Evolutionary conservation across 23 red algal species (phyloP).

Genomic region (Gracilaria vermiculophylla): DNA sequence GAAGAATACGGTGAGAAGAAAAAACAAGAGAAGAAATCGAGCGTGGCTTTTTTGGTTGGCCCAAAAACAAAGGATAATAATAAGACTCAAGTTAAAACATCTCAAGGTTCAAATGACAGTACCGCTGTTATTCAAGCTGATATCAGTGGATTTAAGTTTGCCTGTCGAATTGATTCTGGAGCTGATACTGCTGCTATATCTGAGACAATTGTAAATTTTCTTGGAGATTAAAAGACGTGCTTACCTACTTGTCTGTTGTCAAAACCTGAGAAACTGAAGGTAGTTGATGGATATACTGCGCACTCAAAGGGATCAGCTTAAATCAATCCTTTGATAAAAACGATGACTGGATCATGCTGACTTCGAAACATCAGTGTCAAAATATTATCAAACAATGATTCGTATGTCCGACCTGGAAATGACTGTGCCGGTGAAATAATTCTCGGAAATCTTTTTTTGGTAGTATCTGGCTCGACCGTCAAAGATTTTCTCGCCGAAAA

Average conservation of each 20-base stretch:
- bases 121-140: not conserved
- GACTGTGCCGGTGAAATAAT: no score
- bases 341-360: slow-evolving; percentile 28
- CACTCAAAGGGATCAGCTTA: not conserved
- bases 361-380: slow-evolving; percentile 35
- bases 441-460: no score
- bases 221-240: not conserved
- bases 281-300: slow-evolving; percentile 4
- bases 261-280: not conserved
- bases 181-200: slow-evolving; percentile 23
- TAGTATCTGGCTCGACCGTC: no score
- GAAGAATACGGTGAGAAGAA: no score
- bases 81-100: not conserved
- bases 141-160: slow-evolving; percentile 39
- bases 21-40: no score
- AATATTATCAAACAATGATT: not conserved
- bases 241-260: not conserved
- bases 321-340: slow-evolving; percentile 14
- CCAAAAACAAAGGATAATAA: no score
- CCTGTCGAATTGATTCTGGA: slow-evolving; percentile 51
- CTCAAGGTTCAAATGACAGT: no score
- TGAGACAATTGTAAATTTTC: not conserved
- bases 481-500: no score
- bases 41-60: no score
- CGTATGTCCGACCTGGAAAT: no score